Conservation (phyloP, 1,284 basidiomycete species). For the Tilletia caries region DNA sequence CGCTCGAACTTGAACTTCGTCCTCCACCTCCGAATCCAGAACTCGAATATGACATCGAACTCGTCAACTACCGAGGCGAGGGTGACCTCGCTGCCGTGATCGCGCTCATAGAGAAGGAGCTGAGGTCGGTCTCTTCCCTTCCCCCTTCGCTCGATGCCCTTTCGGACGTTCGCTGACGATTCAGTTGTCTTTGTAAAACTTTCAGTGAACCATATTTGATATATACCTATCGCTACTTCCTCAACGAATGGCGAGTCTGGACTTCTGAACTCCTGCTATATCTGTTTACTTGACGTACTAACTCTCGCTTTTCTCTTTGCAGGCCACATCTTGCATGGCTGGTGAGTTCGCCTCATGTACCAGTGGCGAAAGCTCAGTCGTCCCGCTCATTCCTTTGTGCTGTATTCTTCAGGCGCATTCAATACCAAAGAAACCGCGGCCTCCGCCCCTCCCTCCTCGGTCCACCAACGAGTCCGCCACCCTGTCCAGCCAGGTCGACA, state of each 20-base stretch:
- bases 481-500: conserved; percentile 61
- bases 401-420: background rate
- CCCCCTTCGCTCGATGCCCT: background rate
- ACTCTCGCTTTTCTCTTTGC: conserved; percentile 7
- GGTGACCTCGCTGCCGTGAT: conserved; percentile 53
- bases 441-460: background rate
- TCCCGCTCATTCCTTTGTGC: background rate
- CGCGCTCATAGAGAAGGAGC: conserved; percentile 46
- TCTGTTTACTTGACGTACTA: too few species aligned
- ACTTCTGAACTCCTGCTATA: background rate
- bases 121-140: conserved; percentile 46
- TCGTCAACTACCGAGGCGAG: conserved; percentile 73
- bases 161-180: background rate
- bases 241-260: conserved; percentile 75
- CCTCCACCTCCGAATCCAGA: background rate
- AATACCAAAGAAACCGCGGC: background rate
- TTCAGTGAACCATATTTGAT: conserved; percentile 89
- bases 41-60: conserved; percentile 34
- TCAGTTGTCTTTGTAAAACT: background rate
- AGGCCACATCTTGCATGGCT: conserved; percentile 93
- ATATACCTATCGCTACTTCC: conserved; percentile 67
- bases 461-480: conserved; percentile 20
- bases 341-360: conserved; percentile 57
- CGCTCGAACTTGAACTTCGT: background rate
- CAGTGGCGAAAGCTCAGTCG: too few species aligned